Conservation (phyloP, 202 grass and related monocot species). For the Bolboschoenoplectus hybrid region DNA sequence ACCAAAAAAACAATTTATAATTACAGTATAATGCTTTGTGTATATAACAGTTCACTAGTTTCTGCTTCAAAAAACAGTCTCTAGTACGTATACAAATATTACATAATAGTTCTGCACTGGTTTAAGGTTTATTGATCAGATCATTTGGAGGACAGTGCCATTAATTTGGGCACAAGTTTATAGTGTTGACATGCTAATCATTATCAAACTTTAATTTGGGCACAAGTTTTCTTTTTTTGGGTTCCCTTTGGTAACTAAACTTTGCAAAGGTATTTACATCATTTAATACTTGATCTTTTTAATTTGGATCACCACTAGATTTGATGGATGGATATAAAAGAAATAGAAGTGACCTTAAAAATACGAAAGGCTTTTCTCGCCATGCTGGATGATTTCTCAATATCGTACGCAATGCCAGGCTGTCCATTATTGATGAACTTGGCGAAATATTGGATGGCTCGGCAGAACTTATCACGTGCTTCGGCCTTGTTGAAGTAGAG, state of each 20-base stretch:
- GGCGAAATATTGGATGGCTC: slow-evolving; percentile 31
- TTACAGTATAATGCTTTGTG: background rate
- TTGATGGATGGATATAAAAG: background rate
- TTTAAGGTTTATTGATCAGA: background rate
- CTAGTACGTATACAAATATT: background rate
- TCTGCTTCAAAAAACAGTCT: background rate
- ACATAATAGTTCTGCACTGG: background rate
- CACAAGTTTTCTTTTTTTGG: background rate
- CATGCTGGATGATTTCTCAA: slow-evolving; percentile 33
- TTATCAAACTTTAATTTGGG: background rate
- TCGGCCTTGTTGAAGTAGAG: slow-evolving; percentile 38
- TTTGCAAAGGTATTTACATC: background rate
- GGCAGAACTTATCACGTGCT: slow-evolving; percentile 33
- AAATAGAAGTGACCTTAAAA: slow-evolving; percentile 29
- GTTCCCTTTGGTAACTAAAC: background rate
- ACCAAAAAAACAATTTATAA: background rate
- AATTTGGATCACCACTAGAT: background rate
- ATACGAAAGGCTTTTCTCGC: slow-evolving; percentile 37
- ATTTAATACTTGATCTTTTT: background rate
- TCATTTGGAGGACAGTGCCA: background rate
- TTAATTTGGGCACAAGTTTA: background rate
- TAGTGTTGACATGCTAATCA: background rate
- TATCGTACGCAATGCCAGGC: slow-evolving; percentile 25
- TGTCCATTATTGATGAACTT: slow-evolving; percentile 37
- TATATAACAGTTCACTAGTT: background rate